Evolutionary conservation across 2,329 filamentous ascomycete species (phyloP).

Genomic region (Scopulariopsis brevicaulis): DNA sequence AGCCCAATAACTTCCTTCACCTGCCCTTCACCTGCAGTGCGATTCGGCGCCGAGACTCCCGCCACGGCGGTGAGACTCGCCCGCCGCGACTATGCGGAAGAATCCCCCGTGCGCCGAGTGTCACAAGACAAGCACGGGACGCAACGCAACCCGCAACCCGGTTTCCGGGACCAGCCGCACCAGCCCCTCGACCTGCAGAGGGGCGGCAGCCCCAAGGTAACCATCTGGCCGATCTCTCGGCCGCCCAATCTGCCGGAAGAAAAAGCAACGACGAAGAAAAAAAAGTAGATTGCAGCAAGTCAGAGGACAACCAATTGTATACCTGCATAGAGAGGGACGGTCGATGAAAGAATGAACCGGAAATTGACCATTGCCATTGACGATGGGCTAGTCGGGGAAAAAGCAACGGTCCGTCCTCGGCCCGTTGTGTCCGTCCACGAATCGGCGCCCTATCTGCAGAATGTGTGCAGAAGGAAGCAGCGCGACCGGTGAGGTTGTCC

Average conservation of each 20-base stretch:
- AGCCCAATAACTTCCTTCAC: too few species aligned
- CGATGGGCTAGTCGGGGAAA: not conserved
- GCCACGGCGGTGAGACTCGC: not conserved
- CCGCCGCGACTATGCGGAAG: not conserved
- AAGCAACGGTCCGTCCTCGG: not conserved
- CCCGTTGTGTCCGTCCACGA: not conserved
- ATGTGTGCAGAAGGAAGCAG: not conserved
- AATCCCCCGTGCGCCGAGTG: not conserved
- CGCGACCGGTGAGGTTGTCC: not conserved
- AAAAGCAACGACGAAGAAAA: too few species aligned
- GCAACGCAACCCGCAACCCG: not conserved
- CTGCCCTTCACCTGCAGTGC: too few species aligned
- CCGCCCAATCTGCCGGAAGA: not conserved
- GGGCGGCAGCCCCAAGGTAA: not conserved
- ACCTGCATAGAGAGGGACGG: too few species aligned
- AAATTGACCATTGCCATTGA: not conserved
- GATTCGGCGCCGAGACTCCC: too few species aligned
- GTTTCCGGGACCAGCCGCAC: not conserved
- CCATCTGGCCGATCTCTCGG: not conserved
- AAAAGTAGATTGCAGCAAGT: too few species aligned
- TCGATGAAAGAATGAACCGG: not conserved
- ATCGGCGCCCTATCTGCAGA: not conserved
- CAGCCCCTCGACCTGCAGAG: not conserved
- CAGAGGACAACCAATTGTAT: too few species aligned
- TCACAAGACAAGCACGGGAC: not conserved